These are phyloP conservation scores for Bacterosira constricta DNA, from an alignment of 108 stramenopile species.

Conservation along the genomic window DNA sequence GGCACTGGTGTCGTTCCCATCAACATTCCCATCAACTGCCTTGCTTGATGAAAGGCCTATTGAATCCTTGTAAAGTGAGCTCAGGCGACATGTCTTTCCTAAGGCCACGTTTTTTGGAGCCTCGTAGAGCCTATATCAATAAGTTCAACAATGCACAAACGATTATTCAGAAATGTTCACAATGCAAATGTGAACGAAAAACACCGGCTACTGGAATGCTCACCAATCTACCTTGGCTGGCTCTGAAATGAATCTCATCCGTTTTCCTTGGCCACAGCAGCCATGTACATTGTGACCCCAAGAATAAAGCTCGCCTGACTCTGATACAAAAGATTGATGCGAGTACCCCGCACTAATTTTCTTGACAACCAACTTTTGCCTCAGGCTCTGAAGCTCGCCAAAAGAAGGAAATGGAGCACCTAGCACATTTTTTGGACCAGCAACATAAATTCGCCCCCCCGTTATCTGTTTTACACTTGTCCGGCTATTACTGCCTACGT, in stretches of 20 bases:
- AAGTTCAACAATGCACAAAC: too few relatives aligned
- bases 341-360: conserved; percentile 61
- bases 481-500: conserved; percentile 25
- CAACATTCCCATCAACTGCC: conserved; percentile 39
- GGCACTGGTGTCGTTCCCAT: conserved; percentile 8
- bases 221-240: conserved; percentile 36
- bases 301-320: conserved; percentile 63
- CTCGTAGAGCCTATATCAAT: conserved; percentile 53
- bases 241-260: conserved; percentile 23
- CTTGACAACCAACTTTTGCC: conserved; percentile 15
- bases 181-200: background rate
- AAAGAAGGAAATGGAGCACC: conserved; percentile 41
- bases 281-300: conserved; percentile 68
- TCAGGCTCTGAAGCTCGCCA: conserved; percentile 2
- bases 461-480: conserved; percentile 3
- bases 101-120: conserved; percentile 34
- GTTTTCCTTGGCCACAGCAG: conserved; percentile 58
- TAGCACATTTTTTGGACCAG: conserved; percentile 57
- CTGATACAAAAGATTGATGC: conserved; percentile 51
- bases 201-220: background rate
- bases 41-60: conserved; percentile 13
- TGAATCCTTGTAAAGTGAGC: conserved; percentile 15
- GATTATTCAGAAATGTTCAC: background rate
- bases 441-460: conserved; percentile 55
- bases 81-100: conserved; percentile 12